Evolutionary conservation across 1,284 basidiomycete species (phyloP).

Genomic region (Cystobasidium sp.): DNA sequence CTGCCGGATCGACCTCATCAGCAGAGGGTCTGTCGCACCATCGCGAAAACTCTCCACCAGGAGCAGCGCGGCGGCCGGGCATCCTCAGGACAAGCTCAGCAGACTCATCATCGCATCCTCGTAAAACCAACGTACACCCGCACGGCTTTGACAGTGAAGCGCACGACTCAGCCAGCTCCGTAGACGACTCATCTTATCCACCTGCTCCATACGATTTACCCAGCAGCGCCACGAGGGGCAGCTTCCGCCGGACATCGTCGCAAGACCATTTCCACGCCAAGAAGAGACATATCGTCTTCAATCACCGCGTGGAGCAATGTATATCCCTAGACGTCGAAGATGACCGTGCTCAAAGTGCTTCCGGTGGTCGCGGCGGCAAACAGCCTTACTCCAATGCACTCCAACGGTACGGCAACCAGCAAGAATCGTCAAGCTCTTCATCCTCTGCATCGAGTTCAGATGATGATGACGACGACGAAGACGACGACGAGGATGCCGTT

Average conservation of each 20-base stretch:
- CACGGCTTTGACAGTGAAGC: slow-evolving; percentile 8
- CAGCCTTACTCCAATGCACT: slow-evolving; percentile 41
- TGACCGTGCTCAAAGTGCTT: slow-evolving; percentile 23
- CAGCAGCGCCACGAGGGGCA: not conserved
- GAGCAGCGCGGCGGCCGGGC: slow-evolving; percentile 1
- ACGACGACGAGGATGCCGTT: slow-evolving; percentile 65
- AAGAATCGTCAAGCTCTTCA: slow-evolving; percentile 23
- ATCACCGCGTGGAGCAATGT: slow-evolving; percentile 96
- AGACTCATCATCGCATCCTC: not conserved
- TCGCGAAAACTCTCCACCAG: not conserved
- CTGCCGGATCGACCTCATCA: not conserved
- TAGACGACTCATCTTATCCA: not conserved
- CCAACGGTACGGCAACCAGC: slow-evolving; percentile 28
- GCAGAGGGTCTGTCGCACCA: not conserved
- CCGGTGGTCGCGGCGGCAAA: not conserved
- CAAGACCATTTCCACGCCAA: slow-evolving; percentile 41
- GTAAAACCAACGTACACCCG: slow-evolving; percentile 10
- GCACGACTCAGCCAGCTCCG: not conserved
- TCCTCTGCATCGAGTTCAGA: slow-evolving; percentile 28
- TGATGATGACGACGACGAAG: slow-evolving; percentile 59
- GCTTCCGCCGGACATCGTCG: slow-evolving; percentile 19
- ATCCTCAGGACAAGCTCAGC: slow-evolving; percentile 12
- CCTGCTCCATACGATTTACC: slow-evolving; percentile 19
- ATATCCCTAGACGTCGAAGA: slow-evolving; percentile 75
- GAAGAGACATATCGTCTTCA: slow-evolving; percentile 91